A percentile compares a stretch with the other conserved stretches of the same genome.
These are phyloP conservation scores for Neophaeococcomyces mojaviensis DNA, from an alignment of 2,329 filamentous ascomycete species.

Conservation along the genomic window DNA sequence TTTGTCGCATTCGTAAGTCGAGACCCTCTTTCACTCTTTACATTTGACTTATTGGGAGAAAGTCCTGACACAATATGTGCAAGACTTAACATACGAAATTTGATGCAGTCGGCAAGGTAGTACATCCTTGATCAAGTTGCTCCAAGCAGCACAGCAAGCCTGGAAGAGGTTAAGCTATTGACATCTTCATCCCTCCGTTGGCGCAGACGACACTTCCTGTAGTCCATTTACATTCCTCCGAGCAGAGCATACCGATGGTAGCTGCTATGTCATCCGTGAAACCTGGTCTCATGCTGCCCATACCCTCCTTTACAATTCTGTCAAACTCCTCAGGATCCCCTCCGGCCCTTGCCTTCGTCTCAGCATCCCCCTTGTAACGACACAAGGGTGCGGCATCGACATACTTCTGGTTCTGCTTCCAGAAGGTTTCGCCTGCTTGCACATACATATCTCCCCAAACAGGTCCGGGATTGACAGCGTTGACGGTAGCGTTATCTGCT, in stretches of 20 bases:
- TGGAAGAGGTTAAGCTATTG: constrained; percentile 15
- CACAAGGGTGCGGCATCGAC: constrained; percentile 60
- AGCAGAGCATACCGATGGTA: constrained; percentile 68
- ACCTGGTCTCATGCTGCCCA: constrained; percentile 51
- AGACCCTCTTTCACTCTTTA: no score
- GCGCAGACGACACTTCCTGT: constrained; percentile 74
- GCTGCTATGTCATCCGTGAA: constrained; percentile 67
- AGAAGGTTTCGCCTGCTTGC: constrained; percentile 50
- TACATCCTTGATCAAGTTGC: no score
- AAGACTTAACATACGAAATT: no score
- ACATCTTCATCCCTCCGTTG: constrained; percentile 66
- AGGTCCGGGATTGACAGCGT: constrained; percentile 54
- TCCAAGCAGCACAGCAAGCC: neutral
- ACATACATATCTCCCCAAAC: constrained; percentile 49
- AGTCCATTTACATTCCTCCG: constrained; percentile 64
- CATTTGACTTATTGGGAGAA: no score
- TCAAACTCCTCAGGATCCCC: constrained; percentile 52
- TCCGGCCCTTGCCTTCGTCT: constrained; percentile 42
- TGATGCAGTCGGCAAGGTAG: no score
- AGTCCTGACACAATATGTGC: no score
- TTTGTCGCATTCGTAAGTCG: no score
- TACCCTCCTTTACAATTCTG: constrained; percentile 53
- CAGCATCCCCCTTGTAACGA: constrained; percentile 49
- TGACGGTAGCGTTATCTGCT: constrained; percentile 49
- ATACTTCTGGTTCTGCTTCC: constrained; percentile 52